Base-by-base conservation (phyloP, 2,329 filamentous ascomycete genomes). In the Fusarium vanettenii region DNA sequence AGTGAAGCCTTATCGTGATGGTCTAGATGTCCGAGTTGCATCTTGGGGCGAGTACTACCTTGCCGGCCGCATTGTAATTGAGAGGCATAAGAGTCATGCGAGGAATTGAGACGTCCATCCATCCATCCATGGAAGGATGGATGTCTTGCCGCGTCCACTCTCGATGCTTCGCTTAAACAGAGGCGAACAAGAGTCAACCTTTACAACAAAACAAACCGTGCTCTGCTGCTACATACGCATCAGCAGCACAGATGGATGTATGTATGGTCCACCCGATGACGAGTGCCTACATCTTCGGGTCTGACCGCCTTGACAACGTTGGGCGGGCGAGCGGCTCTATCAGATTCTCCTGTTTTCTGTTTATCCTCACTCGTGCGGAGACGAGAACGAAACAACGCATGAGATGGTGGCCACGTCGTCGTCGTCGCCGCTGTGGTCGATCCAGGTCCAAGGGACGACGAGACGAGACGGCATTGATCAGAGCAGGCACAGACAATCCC, bases 251-350 rank as follows among this genome's bases (percentile, higher is more conserved):
- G 37, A 33, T 52, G 8, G n/a, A 33, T 25, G 20, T 48, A 65
- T 61, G 45, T 73, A 45, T 60, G 66, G 48, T 52, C 48, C 48
- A 52, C 48, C 18, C 27, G 48, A 73, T 75, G 76, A 76, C 67
- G 69, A 74, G 71, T 61, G 60, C 50, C 61, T 66, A 68, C 60
- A 48, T 43, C 70, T 69, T 79, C 67, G 71, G 78, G 78, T 76
- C 78, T 79, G 78, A 79, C 78, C 78, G 78, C 78, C 61, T 62
- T 50, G 41, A 63, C 45, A 56, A 56, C 41, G 70, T 69, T 71
- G 65, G 69, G 64, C 67, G 64, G 43, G 48, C 57, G 59, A 69
- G 64, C 57, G 57, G 67, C 66, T 72, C 52, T 68, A 18, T 56
- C 52, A 67, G 48, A 31, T 50, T 66, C 52, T 64, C 43, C 35